These are phyloP conservation scores for Isatis tinctoria DNA, from an alignment of 345 rosid genomes.

Conservation along the genomic window DNA sequence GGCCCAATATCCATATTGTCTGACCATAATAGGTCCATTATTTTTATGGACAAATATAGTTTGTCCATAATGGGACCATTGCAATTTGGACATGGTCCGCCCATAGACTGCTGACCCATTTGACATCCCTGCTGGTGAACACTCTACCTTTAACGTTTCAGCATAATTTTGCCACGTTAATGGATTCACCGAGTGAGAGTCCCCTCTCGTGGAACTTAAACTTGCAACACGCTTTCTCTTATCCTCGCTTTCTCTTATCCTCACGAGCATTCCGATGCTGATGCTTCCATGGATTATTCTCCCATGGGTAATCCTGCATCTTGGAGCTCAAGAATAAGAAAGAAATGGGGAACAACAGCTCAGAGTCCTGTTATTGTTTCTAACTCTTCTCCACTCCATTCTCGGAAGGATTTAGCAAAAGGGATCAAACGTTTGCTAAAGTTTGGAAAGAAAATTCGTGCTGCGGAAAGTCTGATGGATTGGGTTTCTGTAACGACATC, in stretches of 20 bases:
- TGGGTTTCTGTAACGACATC: constrained; percentile 94
- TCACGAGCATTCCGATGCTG: constrained; percentile 69
- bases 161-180: constrained; percentile 42
- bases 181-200: constrained; percentile 83
- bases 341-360: constrained; percentile 85
- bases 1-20: too few species aligned
- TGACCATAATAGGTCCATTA: too few species aligned
- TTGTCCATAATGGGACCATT: too few species aligned
- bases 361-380: constrained; percentile 71
- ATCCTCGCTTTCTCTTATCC: constrained; percentile 70
- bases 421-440: constrained; percentile 85
- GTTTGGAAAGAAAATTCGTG: constrained; percentile 83
- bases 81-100: too few species aligned
- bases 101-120: too few species aligned
- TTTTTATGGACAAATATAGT: too few species aligned
- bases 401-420: constrained; percentile 77
- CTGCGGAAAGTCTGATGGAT: constrained; percentile 61
- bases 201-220: constrained; percentile 78
- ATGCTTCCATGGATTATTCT: constrained; percentile 68
- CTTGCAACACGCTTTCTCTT: constrained; percentile 61
- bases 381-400: constrained; percentile 55
- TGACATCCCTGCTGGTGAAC: too few species aligned
- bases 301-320: constrained; percentile 89
- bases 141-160: constrained; percentile 39
- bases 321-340: constrained; percentile 90